Percentiles rank a stretch among this genome's conserved stretches.
phyloP scores from a whole-genome alignment of 2,329 filamentous ascomycete species.

The Aureobasidium vineae region DNA sequence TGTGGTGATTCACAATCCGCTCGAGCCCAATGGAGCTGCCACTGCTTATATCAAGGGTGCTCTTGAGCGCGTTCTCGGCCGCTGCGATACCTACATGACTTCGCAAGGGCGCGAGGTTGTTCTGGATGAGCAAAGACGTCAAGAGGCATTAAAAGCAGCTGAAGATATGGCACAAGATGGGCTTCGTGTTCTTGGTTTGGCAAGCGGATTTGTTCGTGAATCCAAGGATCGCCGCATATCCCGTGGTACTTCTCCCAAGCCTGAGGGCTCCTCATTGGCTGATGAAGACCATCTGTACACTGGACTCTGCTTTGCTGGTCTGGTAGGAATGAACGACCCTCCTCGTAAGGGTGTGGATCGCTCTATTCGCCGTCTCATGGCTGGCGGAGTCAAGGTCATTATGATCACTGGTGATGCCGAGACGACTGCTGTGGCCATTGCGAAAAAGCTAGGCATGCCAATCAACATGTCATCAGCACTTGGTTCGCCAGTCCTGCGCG shows the following conservation, averaged over 20 bases:
- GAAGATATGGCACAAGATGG: conserved; percentile 86
- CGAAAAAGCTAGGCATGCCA: conserved; percentile 90
- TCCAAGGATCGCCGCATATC: conserved; percentile 36
- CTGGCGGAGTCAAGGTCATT: conserved; percentile 92
- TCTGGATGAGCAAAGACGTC: conserved; percentile 70
- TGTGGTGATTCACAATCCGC: conserved; percentile 67
- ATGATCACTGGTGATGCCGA: conserved; percentile 99
- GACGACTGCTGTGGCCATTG: conserved; percentile 90
- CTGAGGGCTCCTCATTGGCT: conserved; percentile 43
- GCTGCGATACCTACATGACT: conserved; percentile 88
- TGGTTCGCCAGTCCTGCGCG: conserved; percentile 72
- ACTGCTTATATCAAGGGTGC: conserved; percentile 95
- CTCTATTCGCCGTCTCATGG: conserved; percentile 85
- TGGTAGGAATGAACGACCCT: conserved; percentile 97
- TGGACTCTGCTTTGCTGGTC: conserved; percentile 81
- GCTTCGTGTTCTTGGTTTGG: conserved; percentile 87
- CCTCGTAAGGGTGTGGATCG: conserved; percentile 85
- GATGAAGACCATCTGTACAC: conserved; percentile 71
- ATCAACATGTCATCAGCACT: conserved; percentile 61
- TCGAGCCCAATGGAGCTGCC: conserved; percentile 62
- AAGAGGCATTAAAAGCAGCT: conserved; percentile 74
- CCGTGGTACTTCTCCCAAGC: conserved; percentile 42
- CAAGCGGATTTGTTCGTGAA: conserved; percentile 65
- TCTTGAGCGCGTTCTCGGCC: conserved; percentile 77
- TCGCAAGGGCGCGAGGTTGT: conserved; percentile 82